Base-by-base conservation (phyloP, 495 filamentous ascomycete genomes). In the Aspergillus nanangensis region DNA sequence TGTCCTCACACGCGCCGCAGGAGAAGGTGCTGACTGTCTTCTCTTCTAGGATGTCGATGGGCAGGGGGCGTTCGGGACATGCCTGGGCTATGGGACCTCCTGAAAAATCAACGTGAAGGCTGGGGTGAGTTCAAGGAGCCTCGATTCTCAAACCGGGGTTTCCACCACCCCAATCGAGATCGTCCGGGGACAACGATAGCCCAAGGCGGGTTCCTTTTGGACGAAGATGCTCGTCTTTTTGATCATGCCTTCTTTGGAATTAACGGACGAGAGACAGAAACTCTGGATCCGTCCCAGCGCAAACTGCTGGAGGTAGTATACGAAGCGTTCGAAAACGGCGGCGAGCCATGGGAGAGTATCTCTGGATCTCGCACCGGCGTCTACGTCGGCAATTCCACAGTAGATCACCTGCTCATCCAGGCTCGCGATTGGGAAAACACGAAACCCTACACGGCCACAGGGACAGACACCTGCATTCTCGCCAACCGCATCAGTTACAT, bases 171-270 rank as follows among this genome's bases (percentile, higher is more conserved):
- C 3, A 23, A 58, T 17, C 52, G 65, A 14, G 69, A 67, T 47
- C 69, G 65, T 43, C 60, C 65, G 10, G 61, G 63, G 19, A 60
- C 55, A 4, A 60, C 65, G 35, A 56, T 54, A 31, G 60, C 65
- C 39, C 48, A 57, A 19, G 50, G 41, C 11, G 59, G 64, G 34
- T 61, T 66, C 52, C 52, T 81, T 13, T 60, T 74, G 0, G 60
- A 76, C 40, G 66, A 79, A 41, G 57, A 65, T 8, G 53, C 59
- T 18, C 58, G 58, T 13, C 22, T 23, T 5, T 82, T 82, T 41
- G 78, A 82, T 48, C 59, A 72, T 0, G 15, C 44, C 34, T 76
- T 82, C 56, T 70, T 68, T 46, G 43, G 44, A 13, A 55, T 65
- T n/a, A 53, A 53, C 1, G 51, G 55, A 3, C 44, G 41, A 17